phyloP scores from a whole-genome alignment of 2,329 filamentous ascomycete genomes.

The Fusarium annulatum region DNA sequence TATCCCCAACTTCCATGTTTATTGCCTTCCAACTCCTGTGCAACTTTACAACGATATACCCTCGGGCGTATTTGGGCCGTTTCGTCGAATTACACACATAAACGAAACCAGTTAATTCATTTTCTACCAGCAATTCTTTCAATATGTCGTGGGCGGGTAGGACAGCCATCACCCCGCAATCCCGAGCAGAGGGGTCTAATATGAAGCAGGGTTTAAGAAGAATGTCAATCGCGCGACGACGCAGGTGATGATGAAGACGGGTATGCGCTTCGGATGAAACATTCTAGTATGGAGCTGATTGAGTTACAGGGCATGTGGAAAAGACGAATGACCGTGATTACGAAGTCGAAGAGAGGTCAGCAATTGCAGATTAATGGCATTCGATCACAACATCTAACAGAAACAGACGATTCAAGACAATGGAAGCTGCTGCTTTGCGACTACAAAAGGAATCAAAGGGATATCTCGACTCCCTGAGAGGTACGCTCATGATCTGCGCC shows the following conservation, averaged over 20 bases:
- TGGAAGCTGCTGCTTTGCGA: slow-evolving; percentile 92
- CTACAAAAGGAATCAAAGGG: slow-evolving; percentile 98
- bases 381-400: slow-evolving; percentile 34
- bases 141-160: slow-evolving; percentile 79
- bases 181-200: slow-evolving; percentile 46
- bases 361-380: background rate
- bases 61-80: slow-evolving; percentile 28
- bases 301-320: slow-evolving; percentile 83
- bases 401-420: slow-evolving; percentile 89
- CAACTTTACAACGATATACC: slow-evolving; percentile 31
- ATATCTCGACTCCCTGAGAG: slow-evolving; percentile 94
- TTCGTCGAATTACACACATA: slow-evolving; percentile 10
- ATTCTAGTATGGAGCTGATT: slow-evolving; percentile 17
- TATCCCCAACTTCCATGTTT: slow-evolving; percentile 37
- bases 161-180: slow-evolving; percentile 46
- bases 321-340: slow-evolving; percentile 99
- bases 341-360: slow-evolving; percentile 91
- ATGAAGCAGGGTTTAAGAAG: slow-evolving; percentile 70
- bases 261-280: slow-evolving; percentile 55
- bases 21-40: slow-evolving; percentile 36
- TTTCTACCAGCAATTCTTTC: slow-evolving; percentile 38
- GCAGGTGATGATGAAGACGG: slow-evolving; percentile 99
- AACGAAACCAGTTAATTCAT: slow-evolving; percentile 9
- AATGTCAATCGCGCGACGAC: slow-evolving; percentile 99
- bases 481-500: slow-evolving; percentile 54